Evolutionary conservation across 305 asterid genomes (phyloP).

Genomic region (Euphrasia arctica): DNA sequence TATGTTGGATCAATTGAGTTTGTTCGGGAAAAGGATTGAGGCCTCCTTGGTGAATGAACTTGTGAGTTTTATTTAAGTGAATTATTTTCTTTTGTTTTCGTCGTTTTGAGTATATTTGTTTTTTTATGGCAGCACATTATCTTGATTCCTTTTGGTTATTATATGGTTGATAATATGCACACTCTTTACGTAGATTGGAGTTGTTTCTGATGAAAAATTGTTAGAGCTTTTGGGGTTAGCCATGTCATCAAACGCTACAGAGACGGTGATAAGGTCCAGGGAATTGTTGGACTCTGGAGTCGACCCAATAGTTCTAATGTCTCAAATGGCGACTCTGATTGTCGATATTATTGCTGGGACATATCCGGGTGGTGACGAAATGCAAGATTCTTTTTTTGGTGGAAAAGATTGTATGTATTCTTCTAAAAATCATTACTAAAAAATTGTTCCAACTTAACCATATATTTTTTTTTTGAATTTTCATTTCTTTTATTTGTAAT

Average conservation of each 20-base stretch:
- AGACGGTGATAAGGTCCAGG: slow-evolving; percentile 82
- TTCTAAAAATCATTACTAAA: neutral
- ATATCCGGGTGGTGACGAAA: slow-evolving; percentile 40
- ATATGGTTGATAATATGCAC: slow-evolving; percentile 6
- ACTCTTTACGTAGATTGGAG: slow-evolving; percentile 63
- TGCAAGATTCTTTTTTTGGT: slow-evolving; percentile 48
- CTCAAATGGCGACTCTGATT: slow-evolving; percentile 86
- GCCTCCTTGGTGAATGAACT: slow-evolving; percentile 83
- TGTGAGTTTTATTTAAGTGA: slow-evolving; percentile 46
- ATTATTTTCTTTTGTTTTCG: neutral
- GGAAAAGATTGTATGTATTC: slow-evolving; percentile 57
- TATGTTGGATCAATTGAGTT: slow-evolving; percentile 85
- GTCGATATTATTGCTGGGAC: slow-evolving; percentile 93
- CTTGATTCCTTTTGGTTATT: neutral
- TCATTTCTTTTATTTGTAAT: slow-evolving; percentile 35
- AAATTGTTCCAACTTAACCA: neutral
- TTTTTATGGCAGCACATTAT: neutral
- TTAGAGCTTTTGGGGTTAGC: slow-evolving; percentile 84
- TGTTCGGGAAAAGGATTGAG: slow-evolving; percentile 79
- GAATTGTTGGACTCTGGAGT: slow-evolving; percentile 85
- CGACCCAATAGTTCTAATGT: slow-evolving; percentile 82
- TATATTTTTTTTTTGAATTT: too few species aligned
- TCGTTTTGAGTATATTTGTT: neutral
- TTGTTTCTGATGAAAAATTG: slow-evolving; percentile 86
- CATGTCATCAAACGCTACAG: slow-evolving; percentile 84